Evolutionary conservation across 139 green algal genomes (phyloP), one percentile per base, ranked within the genome.

Genomic region (Asterochloris erici): DNA sequence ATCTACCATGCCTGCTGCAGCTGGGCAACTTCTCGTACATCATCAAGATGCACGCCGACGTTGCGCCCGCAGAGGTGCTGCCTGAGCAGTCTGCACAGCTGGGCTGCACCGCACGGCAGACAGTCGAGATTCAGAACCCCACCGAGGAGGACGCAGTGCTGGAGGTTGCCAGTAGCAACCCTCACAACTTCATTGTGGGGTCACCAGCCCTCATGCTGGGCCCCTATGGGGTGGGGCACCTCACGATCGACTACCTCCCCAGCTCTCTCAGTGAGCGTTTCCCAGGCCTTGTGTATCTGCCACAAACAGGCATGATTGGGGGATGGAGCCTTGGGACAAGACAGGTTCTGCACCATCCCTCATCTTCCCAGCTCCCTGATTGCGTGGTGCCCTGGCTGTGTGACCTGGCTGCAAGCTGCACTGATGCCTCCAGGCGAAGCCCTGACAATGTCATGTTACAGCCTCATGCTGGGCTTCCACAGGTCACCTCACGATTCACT

Each of bases 11-110:
- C 63, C 77, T 54, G 70, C 26, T 79, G 68, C 84, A 87, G 81
- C 78, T 86, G 71, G 89, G 92, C 11, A 91, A 95, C 77, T 95
- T 93, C 81, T 88, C 83, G 73, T 95, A 93, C 88, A 60, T 81
- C 24, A 23, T 94, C 15, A 69, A 85, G 38, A 84, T 93, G 86
- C 74, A 85, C 0, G 90, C 91, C 12, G 82, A 79, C 21, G 76
- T 83, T 0, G 87, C 84, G 0, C 68, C 77, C 21, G 83, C 89
- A 1, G 62, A 74, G 10, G 63, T 64, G 19, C 63, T 95, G 63
- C 85, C 87, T 0, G n/a, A 73, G 26, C 24, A 94, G 69, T 27
- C 60, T 1, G 85, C 83, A 14, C 81, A 89, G 73, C 83, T 95
- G 47, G 92, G 92, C 29, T 47, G 24, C 17, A 28, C 73, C 63